Evolutionary conservation across 2,329 filamentous ascomycete genomes (phyloP), one percentile per base, ranked within the genome.

Genomic region (Ilyonectria sp.): DNA sequence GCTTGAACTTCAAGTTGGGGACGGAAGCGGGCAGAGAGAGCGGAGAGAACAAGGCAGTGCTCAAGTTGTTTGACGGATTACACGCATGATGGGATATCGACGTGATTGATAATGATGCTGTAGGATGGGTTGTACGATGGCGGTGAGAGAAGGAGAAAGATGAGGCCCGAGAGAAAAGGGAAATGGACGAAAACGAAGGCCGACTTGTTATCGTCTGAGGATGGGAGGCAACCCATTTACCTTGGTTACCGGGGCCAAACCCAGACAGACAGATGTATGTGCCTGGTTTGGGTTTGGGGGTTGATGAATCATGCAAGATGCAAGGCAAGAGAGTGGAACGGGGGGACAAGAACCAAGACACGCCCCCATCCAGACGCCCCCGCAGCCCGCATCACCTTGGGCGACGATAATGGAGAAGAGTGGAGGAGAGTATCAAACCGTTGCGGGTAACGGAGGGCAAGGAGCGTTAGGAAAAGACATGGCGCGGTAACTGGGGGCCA

Each of bases 171-270:
- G 50, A 57, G 53, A 44, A 55, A 23, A n/a, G 44, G 35, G n/a
- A 64, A 19, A 29, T 11, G 31, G 50, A 68, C 68, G 59, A 69
- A 60, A 69, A 68, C 60, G 37, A n/a, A 62, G 52, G 66, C 67
- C 73, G 73, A 73, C 40, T 71, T 70, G 73, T 75, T 75, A 75
- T 75, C 73, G 73, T 73, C 60, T 58, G 56, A 66, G 56, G 53
- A 57, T 59, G 60, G 61, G 68, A 71, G 73, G 73, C 60, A 75
- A 63, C 73, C 71, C 54, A 52, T 62, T 40, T 29, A 54, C 64
- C 50, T 65, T 50, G 63, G 37, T 29, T 52, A 60, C 40, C 23
- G 47, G 63, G 29, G 49, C 26, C 13, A 19, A 21, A 21, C 43
- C 52, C 33, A 37, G 26, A 35, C 46, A 61, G 43, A 26, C 40